phyloP scores from a whole-genome alignment of 169 alveolate species.

The Plasmodium knowlesi region DNA sequence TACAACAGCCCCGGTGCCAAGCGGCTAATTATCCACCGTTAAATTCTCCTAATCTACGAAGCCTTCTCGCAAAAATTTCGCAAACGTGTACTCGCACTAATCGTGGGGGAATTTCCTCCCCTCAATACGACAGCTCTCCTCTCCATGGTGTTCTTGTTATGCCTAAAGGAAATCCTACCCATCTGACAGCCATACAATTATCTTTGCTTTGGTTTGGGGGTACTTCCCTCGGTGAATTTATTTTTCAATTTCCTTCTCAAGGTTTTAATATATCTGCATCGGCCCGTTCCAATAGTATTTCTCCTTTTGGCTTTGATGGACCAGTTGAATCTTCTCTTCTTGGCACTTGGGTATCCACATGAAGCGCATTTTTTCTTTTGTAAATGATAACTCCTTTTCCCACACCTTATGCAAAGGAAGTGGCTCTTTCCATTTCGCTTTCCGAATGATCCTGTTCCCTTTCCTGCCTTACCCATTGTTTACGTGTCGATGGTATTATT shows the following conservation, averaged over 20 bases:
- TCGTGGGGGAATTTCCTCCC: neutral
- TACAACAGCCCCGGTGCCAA: neutral
- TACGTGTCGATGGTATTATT: neutral
- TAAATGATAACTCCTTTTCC: conserved; percentile 94
- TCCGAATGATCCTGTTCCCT: conserved; percentile 98
- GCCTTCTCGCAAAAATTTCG: neutral
- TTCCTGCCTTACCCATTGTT: conserved; percentile 93
- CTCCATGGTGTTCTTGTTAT: neutral
- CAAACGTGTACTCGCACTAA: neutral
- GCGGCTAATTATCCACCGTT: neutral
- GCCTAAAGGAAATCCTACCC: neutral
- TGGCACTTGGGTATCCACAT: conserved; percentile 96
- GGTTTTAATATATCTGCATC: conserved; percentile 95
- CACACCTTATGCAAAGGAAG: conserved; percentile 96
- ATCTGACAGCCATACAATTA: neutral
- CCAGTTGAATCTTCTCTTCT: conserved; percentile 97
- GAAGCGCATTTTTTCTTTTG: conserved; percentile 96
- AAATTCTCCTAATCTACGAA: neutral
- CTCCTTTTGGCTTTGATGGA: conserved; percentile 96
- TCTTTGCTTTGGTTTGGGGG: conserved; percentile 86
- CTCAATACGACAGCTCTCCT: neutral
- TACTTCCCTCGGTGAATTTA: conserved; percentile 96
- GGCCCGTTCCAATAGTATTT: conserved; percentile 97
- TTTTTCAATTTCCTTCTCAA: conserved; percentile 96
- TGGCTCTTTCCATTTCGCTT: conserved; percentile 97